A percentile compares a stretch with the other conserved stretches of the same genome.
Evolutionary conservation across 306 rosid genomes (phyloP).

Genomic region (Malus sylvestris): DNA sequence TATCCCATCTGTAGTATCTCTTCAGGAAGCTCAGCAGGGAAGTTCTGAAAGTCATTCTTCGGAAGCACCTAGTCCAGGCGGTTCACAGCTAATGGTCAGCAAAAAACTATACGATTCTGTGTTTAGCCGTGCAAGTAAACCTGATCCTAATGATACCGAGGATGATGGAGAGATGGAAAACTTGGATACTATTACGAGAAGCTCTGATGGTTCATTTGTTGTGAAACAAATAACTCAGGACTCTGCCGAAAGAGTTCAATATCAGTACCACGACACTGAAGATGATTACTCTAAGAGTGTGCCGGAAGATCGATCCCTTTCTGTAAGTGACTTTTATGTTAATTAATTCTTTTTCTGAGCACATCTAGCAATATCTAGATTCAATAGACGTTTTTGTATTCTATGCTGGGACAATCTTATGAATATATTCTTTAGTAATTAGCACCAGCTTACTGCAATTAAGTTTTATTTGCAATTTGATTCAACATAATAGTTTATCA

Average conservation of each 20-base stretch:
- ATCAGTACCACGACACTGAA: conserved; percentile 32
- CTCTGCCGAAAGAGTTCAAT: conserved; percentile 30
- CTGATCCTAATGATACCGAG: conserved; percentile 27
- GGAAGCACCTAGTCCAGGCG: conserved; percentile 37
- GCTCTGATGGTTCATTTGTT: conserved; percentile 37
- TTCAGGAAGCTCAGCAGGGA: conserved; percentile 25
- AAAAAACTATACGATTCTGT: conserved; percentile 62
- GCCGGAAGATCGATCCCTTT: conserved; percentile 21
- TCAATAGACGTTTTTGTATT: background rate
- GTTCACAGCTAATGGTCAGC: conserved; percentile 61
- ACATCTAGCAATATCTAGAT: background rate
- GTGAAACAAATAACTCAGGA: conserved; percentile 28
- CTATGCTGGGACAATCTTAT: background rate
- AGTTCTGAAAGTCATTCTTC: conserved; percentile 39
- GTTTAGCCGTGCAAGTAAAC: conserved; percentile 31
- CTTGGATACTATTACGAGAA: conserved; percentile 18
- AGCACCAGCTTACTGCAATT: background rate
- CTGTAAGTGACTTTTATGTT: conserved; percentile 31
- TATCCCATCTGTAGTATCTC: conserved; percentile 35
- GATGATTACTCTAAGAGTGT: conserved; percentile 31
- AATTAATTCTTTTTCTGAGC: background rate
- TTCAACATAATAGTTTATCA: background rate
- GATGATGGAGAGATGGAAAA: conserved; percentile 25
- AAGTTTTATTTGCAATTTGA: background rate
- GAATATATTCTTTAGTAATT: background rate